Evolutionary conservation across 441 rosid species (phyloP).

Genomic region (Geranium incanum): DNA sequence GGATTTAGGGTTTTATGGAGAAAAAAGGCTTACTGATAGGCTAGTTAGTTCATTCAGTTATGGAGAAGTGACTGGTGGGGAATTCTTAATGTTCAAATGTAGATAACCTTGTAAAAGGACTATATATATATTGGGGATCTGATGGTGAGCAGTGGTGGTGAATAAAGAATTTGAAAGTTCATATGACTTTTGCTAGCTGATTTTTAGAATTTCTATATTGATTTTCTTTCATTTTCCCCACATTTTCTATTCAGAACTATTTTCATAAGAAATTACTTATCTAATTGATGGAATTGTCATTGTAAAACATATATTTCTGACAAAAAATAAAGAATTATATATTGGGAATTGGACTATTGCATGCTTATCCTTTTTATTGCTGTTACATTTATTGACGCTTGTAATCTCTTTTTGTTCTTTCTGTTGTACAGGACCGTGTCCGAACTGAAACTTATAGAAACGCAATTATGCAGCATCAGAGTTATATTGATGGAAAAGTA

Average conservation of each 20-base stretch:
- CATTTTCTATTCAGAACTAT: background rate
- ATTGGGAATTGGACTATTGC: constrained; percentile 3
- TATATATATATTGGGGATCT: too few relatives aligned
- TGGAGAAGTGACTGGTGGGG: background rate
- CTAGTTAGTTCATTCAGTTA: background rate
- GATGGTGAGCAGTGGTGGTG: background rate
- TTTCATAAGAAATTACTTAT: background rate
- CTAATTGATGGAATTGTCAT: background rate
- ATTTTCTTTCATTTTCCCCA: background rate
- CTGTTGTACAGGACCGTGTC: constrained; percentile 58
- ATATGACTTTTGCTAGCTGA: background rate
- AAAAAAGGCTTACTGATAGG: background rate
- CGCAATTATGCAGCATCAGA: constrained; percentile 79
- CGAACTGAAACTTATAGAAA: constrained; percentile 75
- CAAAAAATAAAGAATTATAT: constrained; percentile 1
- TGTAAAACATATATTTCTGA: background rate
- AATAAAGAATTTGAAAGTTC: background rate
- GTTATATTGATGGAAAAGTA: constrained; percentile 85
- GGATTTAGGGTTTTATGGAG: background rate
- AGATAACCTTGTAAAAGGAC: background rate
- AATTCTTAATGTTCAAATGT: background rate
- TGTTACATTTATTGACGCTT: background rate
- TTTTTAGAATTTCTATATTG: background rate
- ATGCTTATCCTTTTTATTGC: constrained; percentile 11
- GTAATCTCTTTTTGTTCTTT: constrained; percentile 10